Conservation (phyloP, 805 yeast species). For the Dipodascopsis uninucleata region DNA sequence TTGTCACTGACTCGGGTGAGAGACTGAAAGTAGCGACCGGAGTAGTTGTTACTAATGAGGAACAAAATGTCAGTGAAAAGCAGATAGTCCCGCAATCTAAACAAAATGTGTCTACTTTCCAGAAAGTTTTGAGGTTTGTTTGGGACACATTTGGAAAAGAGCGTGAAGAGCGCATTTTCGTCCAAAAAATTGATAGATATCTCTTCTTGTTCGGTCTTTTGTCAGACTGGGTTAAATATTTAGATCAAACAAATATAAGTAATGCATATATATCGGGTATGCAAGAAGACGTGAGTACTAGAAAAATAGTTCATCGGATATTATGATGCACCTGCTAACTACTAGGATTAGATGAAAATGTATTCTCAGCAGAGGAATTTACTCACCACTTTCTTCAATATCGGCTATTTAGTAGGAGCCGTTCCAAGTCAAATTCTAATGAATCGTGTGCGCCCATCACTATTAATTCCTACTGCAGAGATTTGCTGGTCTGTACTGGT, state of each 20-base stretch:
- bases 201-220: conserved; percentile 36
- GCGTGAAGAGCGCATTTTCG: too few relatives aligned
- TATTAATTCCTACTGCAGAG: conserved; percentile 17
- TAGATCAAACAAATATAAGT: conserved; percentile 56
- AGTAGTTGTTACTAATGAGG: too few relatives aligned
- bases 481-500: conserved; percentile 12
- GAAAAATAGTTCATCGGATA: conserved; percentile 59
- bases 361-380: too few relatives aligned
- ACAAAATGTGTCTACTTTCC: conserved; percentile 4
- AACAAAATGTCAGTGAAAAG: too few relatives aligned
- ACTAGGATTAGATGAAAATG: too few relatives aligned
- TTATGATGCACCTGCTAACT: too few relatives aligned
- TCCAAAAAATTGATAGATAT: conserved; percentile 36
- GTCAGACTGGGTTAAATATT: conserved; percentile 47
- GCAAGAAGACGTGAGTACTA: conserved; percentile 51
- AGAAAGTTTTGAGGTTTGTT: conserved; percentile 1
- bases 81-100: conserved; percentile 12
- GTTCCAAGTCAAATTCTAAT: conserved; percentile 14
- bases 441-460: conserved; percentile 16
- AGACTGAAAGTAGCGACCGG: too few relatives aligned
- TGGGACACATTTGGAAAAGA: too few relatives aligned
- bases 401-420: conserved; percentile 13
- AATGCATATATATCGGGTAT: conserved; percentile 67
- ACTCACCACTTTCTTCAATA: conserved; percentile 12
- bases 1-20: too few relatives aligned